Base-by-base conservation (phyloP, 495 filamentous ascomycete genomes). In the Podospora pseudocomata region DNA sequence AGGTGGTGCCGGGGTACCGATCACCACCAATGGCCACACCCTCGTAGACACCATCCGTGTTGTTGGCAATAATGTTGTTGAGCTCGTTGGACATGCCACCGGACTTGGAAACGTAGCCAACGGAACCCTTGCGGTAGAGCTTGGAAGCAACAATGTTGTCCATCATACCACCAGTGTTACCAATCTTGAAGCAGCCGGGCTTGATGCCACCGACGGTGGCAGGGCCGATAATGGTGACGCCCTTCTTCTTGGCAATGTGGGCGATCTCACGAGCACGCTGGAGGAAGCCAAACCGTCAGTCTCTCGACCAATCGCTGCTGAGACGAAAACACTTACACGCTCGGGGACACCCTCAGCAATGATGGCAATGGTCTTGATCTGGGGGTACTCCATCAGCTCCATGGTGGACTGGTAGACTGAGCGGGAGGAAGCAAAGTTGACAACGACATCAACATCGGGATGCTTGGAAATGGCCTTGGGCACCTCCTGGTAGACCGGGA, bases 131-230 rank as follows among this genome's bases (percentile, higher is more conserved):
- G 81, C 95, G 95, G 89, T 99, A 99, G 63, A 99, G 92, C 89
- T 98, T 99, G 81, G 96, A 98, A 73, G 95, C 94, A 68, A 99
- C 95, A 75, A 99, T 99, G 87, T 99, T 99, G 88, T 99, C 95
- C 95, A 99, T 99, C 95, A 99, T 99, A 81, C 95, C 95, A 88
- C 95, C 95, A 70, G 95, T 99, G 87, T 99, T 99, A 81, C 95
- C 95, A 71, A 99, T 99, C 89, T 98, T 99, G 89, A 91, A 99
- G 77, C 91, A 90, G 81, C 95, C 96, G 68, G 95, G 95, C 88
- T 99, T 99, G 86, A 99, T 97, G 76, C 95, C 95, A 88, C 95
- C 95, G 70, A 99, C 95, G 65, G 95, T 99, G 68, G 95, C 95
- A 69, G 95, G 95, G 66, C 95, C 95, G 76, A 99, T 97, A 82